Evolutionary conservation across 192 early-diverging fungal species (phyloP).

Genomic region (Chytriomyces sp.): DNA sequence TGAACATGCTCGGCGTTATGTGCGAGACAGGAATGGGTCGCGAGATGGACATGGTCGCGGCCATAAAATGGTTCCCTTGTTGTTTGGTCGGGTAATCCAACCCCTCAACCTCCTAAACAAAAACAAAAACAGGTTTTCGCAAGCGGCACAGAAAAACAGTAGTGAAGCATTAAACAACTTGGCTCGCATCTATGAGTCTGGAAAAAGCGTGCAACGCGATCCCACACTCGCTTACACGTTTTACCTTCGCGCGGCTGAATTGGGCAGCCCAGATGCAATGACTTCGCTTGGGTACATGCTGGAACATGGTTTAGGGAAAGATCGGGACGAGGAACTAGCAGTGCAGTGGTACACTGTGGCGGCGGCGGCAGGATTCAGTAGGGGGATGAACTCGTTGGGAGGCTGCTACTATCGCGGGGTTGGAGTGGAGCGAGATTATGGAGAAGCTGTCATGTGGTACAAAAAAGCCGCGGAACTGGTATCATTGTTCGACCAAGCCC

Average conservation of each 20-base stretch:
- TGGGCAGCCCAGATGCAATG: slow-evolving; percentile 50
- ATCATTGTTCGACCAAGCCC: neutral
- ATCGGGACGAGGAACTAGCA: slow-evolving; percentile 35
- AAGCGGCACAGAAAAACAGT: slow-evolving; percentile 39
- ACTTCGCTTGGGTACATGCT: slow-evolving; percentile 46
- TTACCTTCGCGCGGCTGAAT: slow-evolving; percentile 51
- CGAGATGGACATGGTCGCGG: slow-evolving; percentile 49
- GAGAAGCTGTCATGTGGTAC: slow-evolving; percentile 54
- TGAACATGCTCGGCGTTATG: slow-evolving; percentile 61
- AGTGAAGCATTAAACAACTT: slow-evolving; percentile 52
- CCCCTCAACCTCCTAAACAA: neutral
- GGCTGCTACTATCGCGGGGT: slow-evolving; percentile 51
- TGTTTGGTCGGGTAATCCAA: neutral
- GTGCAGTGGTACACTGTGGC: slow-evolving; percentile 49
- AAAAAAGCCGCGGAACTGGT: slow-evolving; percentile 48
- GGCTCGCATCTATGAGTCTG: slow-evolving; percentile 53
- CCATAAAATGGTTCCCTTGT: slow-evolving; percentile 41
- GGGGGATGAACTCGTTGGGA: slow-evolving; percentile 54
- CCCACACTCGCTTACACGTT: slow-evolving; percentile 30
- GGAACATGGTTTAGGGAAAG: slow-evolving; percentile 48
- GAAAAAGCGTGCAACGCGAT: slow-evolving; percentile 45
- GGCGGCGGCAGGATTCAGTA: slow-evolving; percentile 35
- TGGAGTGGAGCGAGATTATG: slow-evolving; percentile 50
- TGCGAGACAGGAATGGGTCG: slow-evolving; percentile 59
- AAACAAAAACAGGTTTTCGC: slow-evolving; percentile 25